These are phyloP conservation scores for Eimeria acervulina DNA, from an alignment of 169 alveolate species.

Conservation along the genomic window DNA sequence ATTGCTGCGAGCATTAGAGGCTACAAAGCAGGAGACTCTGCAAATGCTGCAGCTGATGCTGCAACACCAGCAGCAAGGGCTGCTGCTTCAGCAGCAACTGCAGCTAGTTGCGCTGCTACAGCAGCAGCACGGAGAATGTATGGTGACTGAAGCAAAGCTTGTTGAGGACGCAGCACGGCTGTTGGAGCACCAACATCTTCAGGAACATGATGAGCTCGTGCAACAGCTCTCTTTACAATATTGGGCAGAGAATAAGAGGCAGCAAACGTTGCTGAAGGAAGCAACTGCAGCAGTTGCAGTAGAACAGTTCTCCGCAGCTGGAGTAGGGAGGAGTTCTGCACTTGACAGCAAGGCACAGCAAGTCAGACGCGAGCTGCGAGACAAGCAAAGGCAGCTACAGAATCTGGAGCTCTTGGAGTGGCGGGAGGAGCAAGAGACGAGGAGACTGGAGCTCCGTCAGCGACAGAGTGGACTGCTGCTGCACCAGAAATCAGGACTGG, in stretches of 20 bases:
- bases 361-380: conserved; percentile 3
- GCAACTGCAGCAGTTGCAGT: conserved; percentile 53
- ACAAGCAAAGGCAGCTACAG: conserved; percentile 59
- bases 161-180: conserved; percentile 4
- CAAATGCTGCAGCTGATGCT: background rate
- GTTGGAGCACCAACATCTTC: conserved; percentile 38
- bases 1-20: background rate
- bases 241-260: conserved; percentile 41
- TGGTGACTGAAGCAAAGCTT: background rate
- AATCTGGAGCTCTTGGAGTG: background rate
- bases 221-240: conserved; percentile 49
- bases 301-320: background rate
- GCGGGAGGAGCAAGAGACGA: conserved; percentile 62
- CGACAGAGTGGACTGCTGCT: background rate
- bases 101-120: conserved; percentile 63
- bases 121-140: conserved; percentile 24
- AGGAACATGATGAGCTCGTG: conserved; percentile 45
- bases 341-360: background rate
- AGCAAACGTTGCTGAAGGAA: conserved; percentile 23
- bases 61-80: conserved; percentile 70
- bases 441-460: conserved; percentile 32
- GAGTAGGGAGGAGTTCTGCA: background rate
- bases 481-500: conserved; percentile 23
- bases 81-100: conserved; percentile 62
- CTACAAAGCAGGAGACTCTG: background rate